phyloP scores from a whole-genome alignment of 176 grass and related monocot species.

The Eleusine coracana region DNA sequence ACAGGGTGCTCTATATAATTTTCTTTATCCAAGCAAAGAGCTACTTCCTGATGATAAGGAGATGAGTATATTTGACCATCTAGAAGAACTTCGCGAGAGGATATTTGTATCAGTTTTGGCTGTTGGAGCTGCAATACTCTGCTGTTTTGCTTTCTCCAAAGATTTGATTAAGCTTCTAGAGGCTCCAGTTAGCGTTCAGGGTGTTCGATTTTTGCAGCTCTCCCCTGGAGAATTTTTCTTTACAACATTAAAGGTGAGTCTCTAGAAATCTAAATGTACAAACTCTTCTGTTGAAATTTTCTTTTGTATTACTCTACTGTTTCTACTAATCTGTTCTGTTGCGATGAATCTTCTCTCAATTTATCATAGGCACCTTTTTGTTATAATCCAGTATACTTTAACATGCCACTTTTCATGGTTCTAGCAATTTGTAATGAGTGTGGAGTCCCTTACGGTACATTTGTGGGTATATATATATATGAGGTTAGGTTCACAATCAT shows the following conservation, averaged over 20 bases:
- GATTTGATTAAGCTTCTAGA: conserved; percentile 83
- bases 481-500: not conserved
- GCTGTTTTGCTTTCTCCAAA: conserved; percentile 90
- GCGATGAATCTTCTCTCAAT: not conserved
- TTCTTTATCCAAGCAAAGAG: conserved; percentile 93
- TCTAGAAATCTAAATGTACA: conserved; percentile 8
- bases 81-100: conserved; percentile 91
- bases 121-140: conserved; percentile 84
- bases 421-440: not conserved
- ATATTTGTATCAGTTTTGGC: conserved; percentile 88
- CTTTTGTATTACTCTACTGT: not conserved
- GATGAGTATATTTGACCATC: conserved; percentile 97
- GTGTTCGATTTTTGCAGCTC: conserved; percentile 93
- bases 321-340: not conserved
- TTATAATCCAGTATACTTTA: not conserved
- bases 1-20: conserved; percentile 65
- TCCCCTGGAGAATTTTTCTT: conserved; percentile 99
- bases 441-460: not conserved
- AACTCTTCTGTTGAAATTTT: not conserved
- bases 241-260: conserved; percentile 91
- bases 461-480: not conserved
- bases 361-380: not conserved
- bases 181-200: conserved; percentile 87
- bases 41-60: conserved; percentile 95
- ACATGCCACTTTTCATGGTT: conserved; percentile 8